Evolutionary conservation across 495 filamentous ascomycete genomes (phyloP).

Genomic region (Pyronema domesticum): DNA sequence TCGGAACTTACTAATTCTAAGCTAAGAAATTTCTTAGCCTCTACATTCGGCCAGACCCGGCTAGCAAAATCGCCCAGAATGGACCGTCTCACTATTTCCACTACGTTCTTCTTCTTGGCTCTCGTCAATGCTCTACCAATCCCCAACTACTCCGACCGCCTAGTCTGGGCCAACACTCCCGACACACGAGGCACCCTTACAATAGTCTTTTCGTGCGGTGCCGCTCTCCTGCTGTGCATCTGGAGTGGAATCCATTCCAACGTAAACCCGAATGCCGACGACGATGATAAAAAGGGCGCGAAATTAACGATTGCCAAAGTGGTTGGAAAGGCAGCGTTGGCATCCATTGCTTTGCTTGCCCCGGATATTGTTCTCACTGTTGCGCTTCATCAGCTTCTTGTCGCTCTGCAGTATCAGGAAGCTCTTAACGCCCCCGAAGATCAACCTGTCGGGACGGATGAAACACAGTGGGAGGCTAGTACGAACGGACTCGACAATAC

Average conservation of each 20-base stretch:
- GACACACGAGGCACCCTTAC: not conserved
- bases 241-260: not conserved
- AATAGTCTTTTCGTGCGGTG: not conserved
- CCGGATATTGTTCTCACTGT: not conserved
- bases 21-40: too few species aligned
- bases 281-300: not conserved
- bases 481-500: too few species aligned
- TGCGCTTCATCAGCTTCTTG: not conserved
- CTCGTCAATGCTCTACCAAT: not conserved
- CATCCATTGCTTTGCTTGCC: not conserved
- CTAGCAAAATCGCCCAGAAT: too few species aligned
- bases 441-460: too few species aligned
- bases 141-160: not conserved
- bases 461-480: not conserved
- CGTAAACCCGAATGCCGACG: not conserved
- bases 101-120: not conserved
- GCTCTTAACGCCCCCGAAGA: not conserved
- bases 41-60: too few species aligned
- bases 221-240: not conserved
- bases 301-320: not conserved
- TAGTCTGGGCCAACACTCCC: not conserved
- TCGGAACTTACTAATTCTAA: too few species aligned
- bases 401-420: not conserved
- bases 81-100: too few species aligned
- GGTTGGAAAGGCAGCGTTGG: not conserved